Percentiles rank a stretch among this genome's conserved stretches.
These are phyloP conservation scores for Geotrichum citri-aurantii DNA, from an alignment of 1,139 yeast genomes.

Conservation along the genomic window DNA sequence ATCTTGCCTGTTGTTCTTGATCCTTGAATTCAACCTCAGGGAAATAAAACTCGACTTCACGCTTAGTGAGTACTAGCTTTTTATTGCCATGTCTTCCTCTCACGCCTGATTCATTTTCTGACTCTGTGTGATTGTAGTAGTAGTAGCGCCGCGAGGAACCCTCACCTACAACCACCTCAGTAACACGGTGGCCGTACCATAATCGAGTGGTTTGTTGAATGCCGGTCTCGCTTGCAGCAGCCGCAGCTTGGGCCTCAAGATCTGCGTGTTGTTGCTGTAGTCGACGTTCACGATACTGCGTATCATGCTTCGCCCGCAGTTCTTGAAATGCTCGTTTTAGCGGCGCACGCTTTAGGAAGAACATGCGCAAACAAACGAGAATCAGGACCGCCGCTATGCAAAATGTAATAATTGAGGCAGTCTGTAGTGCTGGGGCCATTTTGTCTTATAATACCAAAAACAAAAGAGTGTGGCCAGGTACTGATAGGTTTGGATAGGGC, in stretches of 20 bases:
- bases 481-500: not conserved
- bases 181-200: slow-evolving; percentile 14
- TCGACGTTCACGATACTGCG: slow-evolving; percentile 9
- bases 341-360: slow-evolving; percentile 7
- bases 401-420: slow-evolving; percentile 8
- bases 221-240: not conserved
- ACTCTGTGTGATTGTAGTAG: not conserved
- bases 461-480: too few species aligned
- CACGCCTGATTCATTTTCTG: not conserved
- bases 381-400: slow-evolving; percentile 9
- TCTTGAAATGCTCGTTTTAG: not conserved
- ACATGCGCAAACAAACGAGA: slow-evolving; percentile 1
- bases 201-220: not conserved
- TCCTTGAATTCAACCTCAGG: slow-evolving; percentile 1
- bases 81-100: not conserved
- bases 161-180: not conserved
- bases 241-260: slow-evolving; percentile 3
- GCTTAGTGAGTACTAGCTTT: slow-evolving; percentile 1
- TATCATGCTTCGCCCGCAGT: slow-evolving; percentile 10
- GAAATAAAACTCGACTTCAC: slow-evolving; percentile 12
- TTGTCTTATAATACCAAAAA: not conserved
- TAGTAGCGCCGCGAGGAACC: not conserved
- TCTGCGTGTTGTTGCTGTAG: not conserved
- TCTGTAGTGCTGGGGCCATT: slow-evolving; percentile 3
- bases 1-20: not conserved